A percentile compares a stretch with the other conserved stretches of the same genome.
phyloP scores from a whole-genome alignment of 2,329 filamentous ascomycete genomes.

The Fusarium cyanostomum region DNA sequence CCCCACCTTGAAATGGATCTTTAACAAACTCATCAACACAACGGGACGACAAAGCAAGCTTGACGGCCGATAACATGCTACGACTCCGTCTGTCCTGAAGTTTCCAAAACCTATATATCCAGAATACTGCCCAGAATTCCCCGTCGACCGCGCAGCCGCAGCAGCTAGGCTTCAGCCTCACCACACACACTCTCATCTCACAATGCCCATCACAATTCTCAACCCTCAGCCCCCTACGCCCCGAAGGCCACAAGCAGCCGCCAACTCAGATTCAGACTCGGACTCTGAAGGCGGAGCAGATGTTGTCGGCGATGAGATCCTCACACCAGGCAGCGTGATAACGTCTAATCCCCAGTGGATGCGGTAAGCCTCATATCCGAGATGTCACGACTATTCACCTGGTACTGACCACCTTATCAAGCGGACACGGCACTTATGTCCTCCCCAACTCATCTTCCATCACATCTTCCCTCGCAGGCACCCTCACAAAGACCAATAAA shows the following conservation, averaged over 20 bases:
- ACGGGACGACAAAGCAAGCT: constrained; percentile 11
- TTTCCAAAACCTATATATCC: too few species aligned
- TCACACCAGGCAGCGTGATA: constrained; percentile 89
- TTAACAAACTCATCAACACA: constrained; percentile 35
- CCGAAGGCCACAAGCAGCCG: constrained; percentile 30
- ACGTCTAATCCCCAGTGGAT: constrained; percentile 97
- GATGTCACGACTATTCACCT: constrained; percentile 1
- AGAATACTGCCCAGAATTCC: neutral
- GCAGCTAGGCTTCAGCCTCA: constrained; percentile 5
- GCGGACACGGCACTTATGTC: constrained; percentile 92
- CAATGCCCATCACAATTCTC: constrained; percentile 61
- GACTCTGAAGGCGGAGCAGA: constrained; percentile 59
- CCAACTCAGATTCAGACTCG: constrained; percentile 53
- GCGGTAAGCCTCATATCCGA: constrained; percentile 61
- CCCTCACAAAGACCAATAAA: constrained; percentile 93
- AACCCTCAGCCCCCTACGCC: constrained; percentile 51
- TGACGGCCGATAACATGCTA: neutral
- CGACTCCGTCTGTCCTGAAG: too few species aligned
- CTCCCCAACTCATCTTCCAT: constrained; percentile 72
- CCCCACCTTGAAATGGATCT: constrained; percentile 46
- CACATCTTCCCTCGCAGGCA: constrained; percentile 89
- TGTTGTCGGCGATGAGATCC: constrained; percentile 64
- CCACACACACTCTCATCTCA: constrained; percentile 24
- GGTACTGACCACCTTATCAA: constrained; percentile 47
- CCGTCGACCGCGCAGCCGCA: neutral